Conservation (phyloP, 176 grass and related monocot genomes). For the Aegilops umbellulata region DNA sequence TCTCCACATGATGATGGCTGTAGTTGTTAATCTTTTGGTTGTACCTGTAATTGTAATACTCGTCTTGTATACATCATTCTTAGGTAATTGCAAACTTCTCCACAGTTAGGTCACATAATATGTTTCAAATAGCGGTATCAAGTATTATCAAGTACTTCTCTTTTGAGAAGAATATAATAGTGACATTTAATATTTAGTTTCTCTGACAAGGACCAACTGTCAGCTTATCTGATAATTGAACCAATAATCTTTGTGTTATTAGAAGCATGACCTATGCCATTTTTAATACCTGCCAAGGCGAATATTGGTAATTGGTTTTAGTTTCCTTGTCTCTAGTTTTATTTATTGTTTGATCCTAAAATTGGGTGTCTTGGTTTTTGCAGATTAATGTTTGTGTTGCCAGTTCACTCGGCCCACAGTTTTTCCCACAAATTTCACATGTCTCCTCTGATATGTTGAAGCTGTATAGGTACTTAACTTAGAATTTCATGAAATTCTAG, state of each 20-base stretch:
- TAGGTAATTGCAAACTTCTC: no score
- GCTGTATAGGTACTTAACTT: conserved; percentile 61
- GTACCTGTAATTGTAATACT: not conserved
- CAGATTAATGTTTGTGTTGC: conserved; percentile 87
- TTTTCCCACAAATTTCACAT: conserved; percentile 72
- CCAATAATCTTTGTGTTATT: conserved; percentile 3
- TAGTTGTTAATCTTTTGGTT: no score
- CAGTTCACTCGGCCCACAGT: conserved; percentile 74
- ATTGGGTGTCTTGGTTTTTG: conserved; percentile 26
- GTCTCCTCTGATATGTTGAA: conserved; percentile 91
- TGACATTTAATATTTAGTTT: not conserved
- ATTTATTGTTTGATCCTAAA: not conserved
- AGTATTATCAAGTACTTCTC: not conserved
- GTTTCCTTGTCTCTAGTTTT: not conserved
- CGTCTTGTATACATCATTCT: not conserved
- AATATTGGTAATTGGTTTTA: not conserved
- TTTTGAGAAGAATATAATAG: not conserved
- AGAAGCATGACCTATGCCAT: not conserved
- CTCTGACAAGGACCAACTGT: not conserved
- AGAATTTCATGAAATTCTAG: not conserved
- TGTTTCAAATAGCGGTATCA: no score
- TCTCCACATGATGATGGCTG: not conserved
- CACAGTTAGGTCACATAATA: no score
- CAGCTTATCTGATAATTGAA: not conserved
- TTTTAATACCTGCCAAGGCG: not conserved